Conservation (phyloP, 73 alveolate species). For the Tetrahymena thermophila region DNA sequence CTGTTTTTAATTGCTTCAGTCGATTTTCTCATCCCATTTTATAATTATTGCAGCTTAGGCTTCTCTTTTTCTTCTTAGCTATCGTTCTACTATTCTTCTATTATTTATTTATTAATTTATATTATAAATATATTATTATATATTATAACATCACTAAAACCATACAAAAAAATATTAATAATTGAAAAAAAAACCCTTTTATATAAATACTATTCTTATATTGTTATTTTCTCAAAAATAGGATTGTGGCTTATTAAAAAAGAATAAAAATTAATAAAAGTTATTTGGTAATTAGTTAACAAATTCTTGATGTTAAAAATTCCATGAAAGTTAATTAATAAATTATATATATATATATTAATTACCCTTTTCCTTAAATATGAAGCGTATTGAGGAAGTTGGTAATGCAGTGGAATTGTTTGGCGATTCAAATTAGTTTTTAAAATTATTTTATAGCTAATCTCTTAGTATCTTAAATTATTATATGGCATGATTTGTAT, state of each 20-base stretch:
- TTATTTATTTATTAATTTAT: no score
- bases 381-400: background rate
- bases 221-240: background rate
- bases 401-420: background rate
- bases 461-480: background rate
- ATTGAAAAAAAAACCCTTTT: background rate
- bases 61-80: background rate
- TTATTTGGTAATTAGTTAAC: no score
- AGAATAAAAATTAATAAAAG: no score
- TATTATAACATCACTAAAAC: background rate
- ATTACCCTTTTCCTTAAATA: background rate
- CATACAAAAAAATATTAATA: background rate
- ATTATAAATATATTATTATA: no score
- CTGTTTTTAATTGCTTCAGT: background rate
- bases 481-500: background rate
- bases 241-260: background rate
- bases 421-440: background rate
- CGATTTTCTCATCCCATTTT: background rate
- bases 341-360: no score
- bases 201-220: background rate
- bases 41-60: background rate
- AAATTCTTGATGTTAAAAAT: background rate
- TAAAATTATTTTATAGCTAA: background rate
- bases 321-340: background rate
- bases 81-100: background rate